A percentile compares a stretch with the other conserved stretches of the same genome.
phyloP scores from a whole-genome alignment of 768 basidiomycete species.

The Suillus alpinus region DNA sequence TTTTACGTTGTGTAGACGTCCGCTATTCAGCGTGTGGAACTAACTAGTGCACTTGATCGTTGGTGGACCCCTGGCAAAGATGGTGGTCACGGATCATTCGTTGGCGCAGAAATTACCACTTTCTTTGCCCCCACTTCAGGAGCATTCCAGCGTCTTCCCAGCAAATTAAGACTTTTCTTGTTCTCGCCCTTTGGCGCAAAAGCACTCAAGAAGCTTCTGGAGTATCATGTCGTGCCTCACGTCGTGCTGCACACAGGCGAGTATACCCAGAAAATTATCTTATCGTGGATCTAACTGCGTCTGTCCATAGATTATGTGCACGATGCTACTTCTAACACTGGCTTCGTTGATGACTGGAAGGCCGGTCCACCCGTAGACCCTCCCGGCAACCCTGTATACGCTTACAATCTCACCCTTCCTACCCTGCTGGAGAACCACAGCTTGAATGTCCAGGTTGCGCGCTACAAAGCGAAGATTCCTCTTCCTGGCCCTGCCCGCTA shows the following conservation, averaged over 20 bases:
- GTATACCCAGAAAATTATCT: conserved; percentile 7
- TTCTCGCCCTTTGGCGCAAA: conserved; percentile 58
- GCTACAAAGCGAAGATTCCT: conserved; percentile 40
- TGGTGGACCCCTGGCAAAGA: conserved; percentile 39
- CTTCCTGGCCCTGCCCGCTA: conserved; percentile 34
- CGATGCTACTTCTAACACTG: conserved; percentile 5
- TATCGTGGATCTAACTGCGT: background rate
- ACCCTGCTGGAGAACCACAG: conserved; percentile 44
- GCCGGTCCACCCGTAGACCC: background rate
- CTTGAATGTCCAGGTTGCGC: conserved; percentile 46
- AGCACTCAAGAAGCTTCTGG: conserved; percentile 50
- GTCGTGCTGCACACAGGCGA: conserved; percentile 49
- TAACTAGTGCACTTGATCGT: conserved; percentile 45
- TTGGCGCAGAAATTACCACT: conserved; percentile 46
- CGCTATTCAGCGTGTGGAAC: conserved; percentile 49
- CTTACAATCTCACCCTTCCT: conserved; percentile 35
- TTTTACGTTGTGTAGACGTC: conserved; percentile 41
- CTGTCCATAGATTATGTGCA: conserved; percentile 11
- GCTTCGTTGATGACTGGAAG: conserved; percentile 1
- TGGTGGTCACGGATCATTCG: conserved; percentile 35
- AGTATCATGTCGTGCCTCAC: conserved; percentile 56
- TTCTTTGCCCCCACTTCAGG: conserved; percentile 55
- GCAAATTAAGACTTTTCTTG: conserved; percentile 49
- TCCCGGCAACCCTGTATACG: conserved; percentile 29
- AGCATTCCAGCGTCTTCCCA: conserved; percentile 47